phyloP scores from a whole-genome alignment of 169 alveolate genomes.

The Plasmodium knowlesi region DNA sequence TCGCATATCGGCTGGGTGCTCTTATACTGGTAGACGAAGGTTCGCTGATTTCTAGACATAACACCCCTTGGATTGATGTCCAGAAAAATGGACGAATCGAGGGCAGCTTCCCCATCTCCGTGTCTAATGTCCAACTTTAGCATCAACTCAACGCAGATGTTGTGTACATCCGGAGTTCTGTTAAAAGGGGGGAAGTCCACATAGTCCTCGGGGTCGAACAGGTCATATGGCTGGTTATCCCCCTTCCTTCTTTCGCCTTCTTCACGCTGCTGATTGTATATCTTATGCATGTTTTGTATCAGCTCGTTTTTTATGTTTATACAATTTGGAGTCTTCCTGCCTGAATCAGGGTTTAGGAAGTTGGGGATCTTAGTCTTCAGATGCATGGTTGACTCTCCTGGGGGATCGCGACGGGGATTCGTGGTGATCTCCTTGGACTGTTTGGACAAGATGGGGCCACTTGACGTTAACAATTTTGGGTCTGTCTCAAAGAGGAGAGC shows the following conservation, averaged over 20 bases:
- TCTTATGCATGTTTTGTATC: slow-evolving; percentile 9
- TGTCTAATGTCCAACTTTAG: slow-evolving; percentile 23
- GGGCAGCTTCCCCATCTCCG: background rate
- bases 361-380: slow-evolving; percentile 1
- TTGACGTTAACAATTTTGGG: background rate
- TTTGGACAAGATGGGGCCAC: background rate
- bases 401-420: background rate
- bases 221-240: background rate
- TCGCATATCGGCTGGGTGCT: slow-evolving; percentile 9
- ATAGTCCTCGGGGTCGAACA: background rate
- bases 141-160: slow-evolving; percentile 31
- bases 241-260: background rate
- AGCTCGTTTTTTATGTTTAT: slow-evolving; percentile 7
- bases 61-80: slow-evolving; percentile 54
- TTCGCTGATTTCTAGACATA: slow-evolving; percentile 48
- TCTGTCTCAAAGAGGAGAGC: background rate
- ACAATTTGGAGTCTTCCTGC: background rate
- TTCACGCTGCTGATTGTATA: slow-evolving; percentile 8
- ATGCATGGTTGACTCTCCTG: slow-evolving; percentile 15
- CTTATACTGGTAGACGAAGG: slow-evolving; percentile 23
- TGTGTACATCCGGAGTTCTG: slow-evolving; percentile 4
- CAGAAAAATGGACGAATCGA: slow-evolving; percentile 1
- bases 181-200: background rate
- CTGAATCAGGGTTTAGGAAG: background rate
- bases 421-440: too few relatives aligned